Evolutionary conservation across 2,329 filamentous ascomycete genomes (phyloP), one percentile per base, ranked within the genome.

Genomic region (Fusarium avenaceum): DNA sequence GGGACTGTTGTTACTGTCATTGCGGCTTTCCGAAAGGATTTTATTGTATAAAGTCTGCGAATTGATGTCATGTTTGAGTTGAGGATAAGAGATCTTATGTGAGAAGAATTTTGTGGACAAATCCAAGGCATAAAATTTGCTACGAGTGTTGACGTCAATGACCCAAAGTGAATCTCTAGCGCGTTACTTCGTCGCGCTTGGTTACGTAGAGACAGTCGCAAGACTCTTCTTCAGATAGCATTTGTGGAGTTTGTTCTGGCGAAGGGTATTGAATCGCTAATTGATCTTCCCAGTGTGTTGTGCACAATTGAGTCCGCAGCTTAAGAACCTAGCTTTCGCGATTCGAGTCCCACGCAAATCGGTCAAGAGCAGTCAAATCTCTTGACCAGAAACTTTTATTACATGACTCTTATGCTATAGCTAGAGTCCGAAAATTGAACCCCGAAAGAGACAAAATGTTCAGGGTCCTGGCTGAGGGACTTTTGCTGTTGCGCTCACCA

Each of bases 1-100:
- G 61, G 52, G 14, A 53, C 20, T 30, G 60, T 59, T 2, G 59
- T 65, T 19, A 64, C 53, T 15, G 61, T 65, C 61, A 64, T 64
- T 15, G 20, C 17, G 10, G 17, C 7, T 30, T 6, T n/a, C 7
- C 13, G 3, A n/a, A 48, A 19, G 5, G 24, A 26, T 3, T 14
- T 19, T 3, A 43, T 24, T 8, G 6, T 9, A 5, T 2, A 10
- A 4, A 11, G 10, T 39, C 6, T 40, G 47, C 20, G 32, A 24
- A 35, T 3, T 3, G 33, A n/a, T 24, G 15, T 24, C 61, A 64
- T 64, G 3, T 32, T 28, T 22, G 10, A 5, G 22, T 13, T 22
- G 8, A 15, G 30, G 19, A 4, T 7, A 20, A 1, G 33, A 6
- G 4, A 24, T 14, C 30, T 2, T n/a, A 26, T 33, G 10, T 4